Base-by-base conservation (phyloP, 805 yeast species). In the Ogataea pilisensis region DNA sequence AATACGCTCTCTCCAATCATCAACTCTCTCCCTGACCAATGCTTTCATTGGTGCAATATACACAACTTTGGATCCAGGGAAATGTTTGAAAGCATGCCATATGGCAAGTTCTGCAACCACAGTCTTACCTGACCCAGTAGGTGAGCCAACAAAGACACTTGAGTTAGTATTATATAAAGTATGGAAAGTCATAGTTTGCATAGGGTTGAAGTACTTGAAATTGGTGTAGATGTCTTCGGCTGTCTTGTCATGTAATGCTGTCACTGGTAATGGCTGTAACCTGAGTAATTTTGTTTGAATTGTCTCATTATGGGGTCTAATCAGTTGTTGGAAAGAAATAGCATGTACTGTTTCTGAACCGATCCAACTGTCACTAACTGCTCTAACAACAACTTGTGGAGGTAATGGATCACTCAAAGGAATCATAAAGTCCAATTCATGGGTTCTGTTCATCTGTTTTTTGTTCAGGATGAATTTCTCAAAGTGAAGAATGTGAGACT, bases 41-140 rank as follows among this genome's bases (percentile, higher is more conserved):
- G 95, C 95, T 53, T 86, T 85, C 95, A 85, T 86, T 2, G 95
- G 95, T 0, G 95, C 95, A 65, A 85, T 84, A 57, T 86, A 85
- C 7, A 85, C 91, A 20, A 86, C 73, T 51, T 89, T 89, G 2
- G 87, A 78, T 9, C 81, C 78, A 0, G 97, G 96, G 43, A 73
- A 80, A 35, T 85, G 83, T 34, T 74, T 77, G 60, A 91, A 85
- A 0, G 99, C 97, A 59, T 89, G 91, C 97, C 98, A 93, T 13
- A 93, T 86, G 0, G 98, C 98, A 41, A 93, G 64, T 58, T 93
- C 99, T 0, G 98, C 96, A 22, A 95, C 98, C 26, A 93, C 84
- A 0, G 99, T 93, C 62, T 93, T 93, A 51, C 99, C 99, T 0
- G 97, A 91, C 19, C 99, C 99, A 2, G 99, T 93, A 3, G 99